Conservation (phyloP, 1,139 yeast genomes). For the Yamadazyma dushanensis region DNA sequence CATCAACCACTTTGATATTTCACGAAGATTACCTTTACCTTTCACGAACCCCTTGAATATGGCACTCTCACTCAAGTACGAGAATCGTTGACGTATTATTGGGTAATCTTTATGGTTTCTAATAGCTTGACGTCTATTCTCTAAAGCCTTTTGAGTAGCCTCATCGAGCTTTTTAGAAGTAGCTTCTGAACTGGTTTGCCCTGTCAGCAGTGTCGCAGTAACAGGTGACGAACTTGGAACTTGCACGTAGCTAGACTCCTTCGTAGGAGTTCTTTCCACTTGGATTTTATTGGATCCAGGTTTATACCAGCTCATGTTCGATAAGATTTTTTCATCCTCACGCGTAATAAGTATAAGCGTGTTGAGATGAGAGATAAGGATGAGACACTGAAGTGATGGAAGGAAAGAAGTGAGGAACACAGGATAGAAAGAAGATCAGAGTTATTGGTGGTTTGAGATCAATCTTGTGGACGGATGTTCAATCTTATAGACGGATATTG, state of each 20-base stretch:
- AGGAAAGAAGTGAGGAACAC: too few relatives aligned
- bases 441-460: too few relatives aligned
- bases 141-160: slow-evolving; percentile 29
- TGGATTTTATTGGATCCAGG: slow-evolving; percentile 19
- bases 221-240: slow-evolving; percentile 44
- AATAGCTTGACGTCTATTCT: slow-evolving; percentile 39
- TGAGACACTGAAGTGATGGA: too few relatives aligned
- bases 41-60: slow-evolving; percentile 62
- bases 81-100: slow-evolving; percentile 48
- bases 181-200: too few relatives aligned
- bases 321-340: slow-evolving; percentile 1
- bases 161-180: slow-evolving; percentile 20
- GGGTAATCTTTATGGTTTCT: slow-evolving; percentile 48
- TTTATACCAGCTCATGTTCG: slow-evolving; percentile 35
- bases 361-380: too few relatives aligned
- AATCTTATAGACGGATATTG: too few relatives aligned
- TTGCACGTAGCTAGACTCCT: slow-evolving; percentile 24
- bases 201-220: too few relatives aligned
- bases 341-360: slow-evolving; percentile 2
- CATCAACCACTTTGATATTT: slow-evolving; percentile 51
- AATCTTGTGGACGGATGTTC: too few relatives aligned
- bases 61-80: slow-evolving; percentile 47
- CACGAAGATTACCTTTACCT: slow-evolving; percentile 56
- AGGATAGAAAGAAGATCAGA: too few relatives aligned
- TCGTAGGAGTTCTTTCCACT: slow-evolving; percentile 20